These are phyloP conservation scores for Candida piceae DNA, from an alignment of 805 yeast species.

Conservation along the genomic window DNA sequence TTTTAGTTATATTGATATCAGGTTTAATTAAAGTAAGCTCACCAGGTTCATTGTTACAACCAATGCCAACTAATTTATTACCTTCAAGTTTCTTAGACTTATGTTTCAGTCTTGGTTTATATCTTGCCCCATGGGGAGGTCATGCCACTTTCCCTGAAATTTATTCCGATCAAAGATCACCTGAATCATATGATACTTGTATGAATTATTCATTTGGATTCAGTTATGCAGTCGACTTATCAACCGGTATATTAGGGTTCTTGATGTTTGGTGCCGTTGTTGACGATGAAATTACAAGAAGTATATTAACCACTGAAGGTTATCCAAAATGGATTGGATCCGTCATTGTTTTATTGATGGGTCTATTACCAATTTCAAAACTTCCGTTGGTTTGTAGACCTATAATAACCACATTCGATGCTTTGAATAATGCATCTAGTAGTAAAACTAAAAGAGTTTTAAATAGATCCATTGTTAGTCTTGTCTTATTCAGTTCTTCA, in stretches of 20 bases:
- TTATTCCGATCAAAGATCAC: constrained; percentile 67
- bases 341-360: constrained; percentile 60
- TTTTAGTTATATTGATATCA: constrained; percentile 49
- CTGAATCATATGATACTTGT: constrained; percentile 49
- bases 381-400: constrained; percentile 83
- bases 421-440: constrained; percentile 3
- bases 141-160: constrained; percentile 77
- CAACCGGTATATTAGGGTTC: constrained; percentile 64
- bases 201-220: constrained; percentile 54
- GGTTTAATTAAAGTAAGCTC: constrained; percentile 55
- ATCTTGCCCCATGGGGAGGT: constrained; percentile 82
- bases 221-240: constrained; percentile 53
- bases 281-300: constrained; percentile 49
- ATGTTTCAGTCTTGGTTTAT: constrained; percentile 58
- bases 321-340: constrained; percentile 45
- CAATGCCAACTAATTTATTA: constrained; percentile 62
- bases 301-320: constrained; percentile 37
- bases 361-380: constrained; percentile 80
- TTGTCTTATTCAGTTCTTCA: constrained; percentile 52
- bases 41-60: constrained; percentile 71
- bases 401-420: constrained; percentile 64
- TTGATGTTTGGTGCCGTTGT: constrained; percentile 50
- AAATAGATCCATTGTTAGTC: constrained; percentile 46
- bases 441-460: constrained; percentile 8
- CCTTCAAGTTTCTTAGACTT: constrained; percentile 51